Conservation (phyloP, 768 basidiomycete genomes). For the Mycena kentingensis region DNA sequence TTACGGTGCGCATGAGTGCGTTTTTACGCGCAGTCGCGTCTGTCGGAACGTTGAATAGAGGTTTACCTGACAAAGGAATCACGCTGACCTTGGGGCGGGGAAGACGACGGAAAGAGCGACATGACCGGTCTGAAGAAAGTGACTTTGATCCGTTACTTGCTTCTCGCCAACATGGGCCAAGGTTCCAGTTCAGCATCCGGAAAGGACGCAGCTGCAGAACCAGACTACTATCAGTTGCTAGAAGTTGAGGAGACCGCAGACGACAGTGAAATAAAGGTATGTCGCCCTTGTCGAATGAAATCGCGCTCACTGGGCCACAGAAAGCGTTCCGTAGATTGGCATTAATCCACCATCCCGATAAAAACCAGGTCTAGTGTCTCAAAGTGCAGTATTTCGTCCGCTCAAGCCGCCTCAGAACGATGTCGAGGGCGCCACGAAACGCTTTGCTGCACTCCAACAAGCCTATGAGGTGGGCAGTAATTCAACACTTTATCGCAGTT, state of each 20-base stretch:
- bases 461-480: slow-evolving; percentile 81
- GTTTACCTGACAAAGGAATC: background rate
- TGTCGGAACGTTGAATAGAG: slow-evolving; percentile 20
- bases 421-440: slow-evolving; percentile 80
- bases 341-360: slow-evolving; percentile 84
- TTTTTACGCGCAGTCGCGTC: slow-evolving; percentile 53
- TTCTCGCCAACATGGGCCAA: slow-evolving; percentile 13
- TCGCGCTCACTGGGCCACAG: slow-evolving; percentile 38
- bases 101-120: slow-evolving; percentile 54
- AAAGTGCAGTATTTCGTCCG: background rate
- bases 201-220: slow-evolving; percentile 1
- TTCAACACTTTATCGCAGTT: background rate
- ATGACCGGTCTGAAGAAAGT: slow-evolving; percentile 32
- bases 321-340: slow-evolving; percentile 84
- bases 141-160: background rate
- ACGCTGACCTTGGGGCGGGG: slow-evolving; percentile 35
- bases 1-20: slow-evolving; percentile 62
- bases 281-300: background rate
- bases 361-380: slow-evolving; percentile 58
- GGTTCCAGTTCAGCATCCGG: slow-evolving; percentile 19
- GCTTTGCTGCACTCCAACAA: slow-evolving; percentile 88
- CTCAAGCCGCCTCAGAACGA: slow-evolving; percentile 44
- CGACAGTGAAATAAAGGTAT: slow-evolving; percentile 85
- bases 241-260: slow-evolving; percentile 82
- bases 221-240: slow-evolving; percentile 82